Base-by-base conservation (phyloP, 2,329 filamentous ascomycete species). In the Volutella citrinella region DNA sequence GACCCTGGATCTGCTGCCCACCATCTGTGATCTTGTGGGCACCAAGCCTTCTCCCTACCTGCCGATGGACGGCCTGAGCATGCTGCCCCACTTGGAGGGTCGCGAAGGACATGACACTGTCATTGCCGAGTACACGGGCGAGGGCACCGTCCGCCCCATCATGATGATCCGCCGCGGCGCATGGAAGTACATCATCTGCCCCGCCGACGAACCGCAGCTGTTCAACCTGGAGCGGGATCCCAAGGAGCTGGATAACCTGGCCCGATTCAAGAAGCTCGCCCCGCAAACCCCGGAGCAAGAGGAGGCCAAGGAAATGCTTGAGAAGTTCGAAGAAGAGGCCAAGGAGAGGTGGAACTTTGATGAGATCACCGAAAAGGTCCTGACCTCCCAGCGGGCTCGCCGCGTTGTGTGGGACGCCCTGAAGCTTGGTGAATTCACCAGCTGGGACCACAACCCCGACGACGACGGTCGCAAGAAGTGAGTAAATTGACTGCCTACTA, bases 91-190 rank as follows among this genome's bases (percentile, higher is more conserved):
- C 54, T 72, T 94, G 20, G 68, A 82, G 51, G 79, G 57, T 36
- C 64, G 65, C 15, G 63, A 76, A n/a, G 80, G 78, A 24, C 82
- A 84, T 41, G 89, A 96, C 59, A 93, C 86, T 10, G 89, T 93
- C n/a, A 84, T 91, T 52, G 89, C 88, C 41, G 90, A 96, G 66
- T 96, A 96, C 67, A 95, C 91, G 55, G 90, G 88, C 30, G 90
- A 96, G 64, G 90, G 90, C 29, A 95, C 90, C 2, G 73, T 95
- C 36, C 82, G 85, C 5, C 90, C 90, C 2, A 77, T 94, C 36
- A 87, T 95, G 73, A 96, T 96, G 90, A 96, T 96, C 56, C 82
- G 86, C 38, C 82, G 88, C 34, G 87, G 87, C 8, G 73, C 76
- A 28, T 96, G 87, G 87, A 96, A 96, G 70, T 95, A 89, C 61